Evolutionary conservation across 2,329 filamentous ascomycete species (phyloP).

Genomic region (Aspergillus fructus): DNA sequence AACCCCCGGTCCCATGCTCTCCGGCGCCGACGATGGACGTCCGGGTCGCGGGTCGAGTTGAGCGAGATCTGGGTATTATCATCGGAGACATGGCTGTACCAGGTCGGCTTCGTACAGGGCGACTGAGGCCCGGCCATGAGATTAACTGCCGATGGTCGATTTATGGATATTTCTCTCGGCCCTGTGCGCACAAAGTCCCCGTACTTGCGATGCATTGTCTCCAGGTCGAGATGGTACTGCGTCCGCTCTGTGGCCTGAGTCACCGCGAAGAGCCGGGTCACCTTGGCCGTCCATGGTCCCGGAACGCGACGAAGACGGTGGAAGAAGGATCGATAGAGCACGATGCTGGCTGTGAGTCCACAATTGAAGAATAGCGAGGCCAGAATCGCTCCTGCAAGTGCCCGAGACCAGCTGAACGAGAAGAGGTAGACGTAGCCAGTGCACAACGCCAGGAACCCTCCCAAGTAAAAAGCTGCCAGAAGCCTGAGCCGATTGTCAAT

Average conservation of each 20-base stretch:
- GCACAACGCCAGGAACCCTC: not conserved
- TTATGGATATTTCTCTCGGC: slow-evolving; percentile 22
- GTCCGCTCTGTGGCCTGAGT: slow-evolving; percentile 23
- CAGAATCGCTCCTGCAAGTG: not conserved
- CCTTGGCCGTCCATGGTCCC: slow-evolving; percentile 12
- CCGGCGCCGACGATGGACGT: slow-evolving; percentile 13
- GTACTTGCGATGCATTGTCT: slow-evolving; percentile 31
- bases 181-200: slow-evolving; percentile 33
- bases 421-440: not conserved
- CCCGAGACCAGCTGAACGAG: not conserved
- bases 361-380: not conserved
- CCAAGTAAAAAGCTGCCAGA: not conserved
- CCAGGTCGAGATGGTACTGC: slow-evolving; percentile 32
- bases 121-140: slow-evolving; percentile 14
- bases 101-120: slow-evolving; percentile 13
- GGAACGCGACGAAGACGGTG: slow-evolving; percentile 21
- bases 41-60: slow-evolving; percentile 11
- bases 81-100: slow-evolving; percentile 18
- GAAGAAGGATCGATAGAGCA: slow-evolving; percentile 19
- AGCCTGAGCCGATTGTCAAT: slow-evolving; percentile 3
- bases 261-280: slow-evolving; percentile 29
- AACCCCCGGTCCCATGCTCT: slow-evolving; percentile 14
- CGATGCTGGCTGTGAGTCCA: not conserved
- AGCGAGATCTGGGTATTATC: slow-evolving; percentile 11
- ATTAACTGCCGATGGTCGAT: slow-evolving; percentile 15